Evolutionary conservation across 2,329 filamentous ascomycete genomes (phyloP).

Genomic region (Curvularia lunata): DNA sequence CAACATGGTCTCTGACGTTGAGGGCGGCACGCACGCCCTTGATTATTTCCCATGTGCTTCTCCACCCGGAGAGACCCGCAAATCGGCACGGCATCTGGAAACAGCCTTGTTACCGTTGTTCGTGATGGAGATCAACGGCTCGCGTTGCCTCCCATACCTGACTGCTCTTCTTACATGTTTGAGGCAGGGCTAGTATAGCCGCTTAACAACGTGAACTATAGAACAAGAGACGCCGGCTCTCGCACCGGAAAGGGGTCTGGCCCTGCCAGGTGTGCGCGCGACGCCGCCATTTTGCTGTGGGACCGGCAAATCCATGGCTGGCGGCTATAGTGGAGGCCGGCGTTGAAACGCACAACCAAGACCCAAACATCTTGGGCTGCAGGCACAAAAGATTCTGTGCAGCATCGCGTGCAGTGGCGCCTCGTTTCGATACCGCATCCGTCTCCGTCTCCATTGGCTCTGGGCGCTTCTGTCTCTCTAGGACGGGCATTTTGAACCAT

Average conservation of each 20-base stretch:
- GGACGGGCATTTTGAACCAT: conserved; percentile 26
- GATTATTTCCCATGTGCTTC: conserved; percentile 24
- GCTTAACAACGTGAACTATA: conserved; percentile 19
- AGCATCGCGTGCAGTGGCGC: conserved; percentile 40
- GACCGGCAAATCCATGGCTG: conserved; percentile 31
- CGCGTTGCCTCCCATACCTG: conserved; percentile 25
- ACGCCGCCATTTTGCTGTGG: conserved; percentile 35
- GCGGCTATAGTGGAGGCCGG: conserved; percentile 47
- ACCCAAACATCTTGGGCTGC: conserved; percentile 40
- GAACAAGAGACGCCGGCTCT: conserved; percentile 11
- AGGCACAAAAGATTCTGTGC: conserved; percentile 45
- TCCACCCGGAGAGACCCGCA: conserved; percentile 18
- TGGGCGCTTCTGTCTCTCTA: conserved; percentile 34
- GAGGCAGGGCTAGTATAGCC: conserved; percentile 24
- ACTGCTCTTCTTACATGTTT: conserved; percentile 20
- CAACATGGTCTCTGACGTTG: conserved; percentile 21
- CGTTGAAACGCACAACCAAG: conserved; percentile 46
- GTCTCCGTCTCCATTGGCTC: conserved; percentile 44
- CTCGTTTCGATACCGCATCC: conserved; percentile 42
- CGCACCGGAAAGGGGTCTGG: conserved; percentile 21
- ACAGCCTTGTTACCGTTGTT: conserved; percentile 30
- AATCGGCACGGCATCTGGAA: conserved; percentile 25
- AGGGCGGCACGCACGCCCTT: conserved; percentile 35
- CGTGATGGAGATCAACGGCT: conserved; percentile 35
- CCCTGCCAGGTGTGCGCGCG: conserved; percentile 32